Conservation (phyloP, 768 basidiomycete species). For the Suillus clintonianus region DNA sequence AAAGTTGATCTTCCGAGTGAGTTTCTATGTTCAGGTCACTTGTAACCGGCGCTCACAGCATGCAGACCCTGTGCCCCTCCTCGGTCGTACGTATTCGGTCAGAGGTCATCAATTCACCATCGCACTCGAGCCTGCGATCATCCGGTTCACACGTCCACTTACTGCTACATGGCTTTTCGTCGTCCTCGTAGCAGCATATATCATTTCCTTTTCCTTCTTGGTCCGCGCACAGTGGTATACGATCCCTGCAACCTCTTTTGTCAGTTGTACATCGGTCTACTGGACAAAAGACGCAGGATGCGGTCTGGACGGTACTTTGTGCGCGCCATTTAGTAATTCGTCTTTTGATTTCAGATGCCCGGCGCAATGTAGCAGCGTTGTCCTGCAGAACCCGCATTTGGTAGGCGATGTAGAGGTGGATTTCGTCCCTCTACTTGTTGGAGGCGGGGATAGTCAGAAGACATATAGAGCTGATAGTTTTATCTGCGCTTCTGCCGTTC, state of each 20-base stretch:
- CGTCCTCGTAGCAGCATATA: constrained; percentile 59
- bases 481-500: constrained; percentile 81
- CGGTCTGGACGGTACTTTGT: constrained; percentile 67
- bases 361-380: constrained; percentile 62
- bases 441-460: constrained; percentile 71
- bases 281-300: constrained; percentile 73
- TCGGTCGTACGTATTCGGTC: constrained; percentile 49
- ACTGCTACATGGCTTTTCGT: constrained; percentile 56
- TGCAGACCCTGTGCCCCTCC: constrained; percentile 54
- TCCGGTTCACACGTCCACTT: constrained; percentile 53
- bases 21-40: neutral
- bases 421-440: constrained; percentile 76
- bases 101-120: constrained; percentile 38
- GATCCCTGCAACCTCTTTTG: constrained; percentile 62
- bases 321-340: constrained; percentile 62
- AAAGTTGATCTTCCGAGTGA: constrained; percentile 51
- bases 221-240: constrained; percentile 71
- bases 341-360: constrained; percentile 82
- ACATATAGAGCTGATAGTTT: constrained; percentile 88
- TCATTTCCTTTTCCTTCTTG: constrained; percentile 74
- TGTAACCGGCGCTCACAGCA: constrained; percentile 3
- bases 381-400: constrained; percentile 72
- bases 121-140: constrained; percentile 56
- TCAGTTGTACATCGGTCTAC: constrained; percentile 69
- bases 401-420: constrained; percentile 67